Evolutionary conservation across 768 basidiomycete species (phyloP).

Genomic region (Candolleomyces aberdarensis): DNA sequence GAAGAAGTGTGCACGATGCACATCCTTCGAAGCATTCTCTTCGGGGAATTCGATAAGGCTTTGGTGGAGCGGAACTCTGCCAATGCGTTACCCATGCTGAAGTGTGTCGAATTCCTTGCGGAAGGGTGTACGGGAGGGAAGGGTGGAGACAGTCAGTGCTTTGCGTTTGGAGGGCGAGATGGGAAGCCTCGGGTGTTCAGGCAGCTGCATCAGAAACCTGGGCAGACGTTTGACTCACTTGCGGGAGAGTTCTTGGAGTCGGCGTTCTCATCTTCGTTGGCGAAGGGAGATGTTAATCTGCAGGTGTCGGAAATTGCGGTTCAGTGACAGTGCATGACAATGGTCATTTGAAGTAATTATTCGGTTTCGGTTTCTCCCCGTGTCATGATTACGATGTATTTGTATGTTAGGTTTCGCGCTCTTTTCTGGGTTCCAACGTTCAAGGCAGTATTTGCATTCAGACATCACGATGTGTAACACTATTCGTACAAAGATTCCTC

Average conservation of each 20-base stretch:
- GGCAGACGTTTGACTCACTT: background rate
- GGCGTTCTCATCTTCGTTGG: background rate
- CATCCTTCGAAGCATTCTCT: background rate
- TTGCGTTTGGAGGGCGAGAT: background rate
- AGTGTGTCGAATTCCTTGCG: background rate
- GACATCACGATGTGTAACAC: too few relatives aligned
- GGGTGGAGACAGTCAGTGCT: background rate
- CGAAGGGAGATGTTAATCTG: background rate
- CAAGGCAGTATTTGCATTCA: too few relatives aligned
- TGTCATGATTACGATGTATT: background rate
- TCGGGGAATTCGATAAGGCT: background rate
- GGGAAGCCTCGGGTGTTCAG: background rate
- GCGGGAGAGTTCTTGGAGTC: background rate
- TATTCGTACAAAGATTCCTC: too few relatives aligned
- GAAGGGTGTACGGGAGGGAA: background rate
- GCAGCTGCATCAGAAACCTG: background rate
- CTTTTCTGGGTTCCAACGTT: too few relatives aligned
- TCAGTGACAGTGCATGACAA: background rate
- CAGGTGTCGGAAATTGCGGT: background rate
- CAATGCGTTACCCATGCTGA: background rate
- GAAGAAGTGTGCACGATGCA: background rate
- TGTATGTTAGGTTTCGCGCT: background rate
- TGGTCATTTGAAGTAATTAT: background rate
- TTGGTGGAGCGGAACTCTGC: background rate
- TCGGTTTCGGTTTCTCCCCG: background rate